A percentile compares a stretch with the other conserved stretches of the same genome.
These are phyloP conservation scores for Hyaloscypha variabilis DNA, from an alignment of 495 filamentous ascomycete genomes.

Conservation along the genomic window DNA sequence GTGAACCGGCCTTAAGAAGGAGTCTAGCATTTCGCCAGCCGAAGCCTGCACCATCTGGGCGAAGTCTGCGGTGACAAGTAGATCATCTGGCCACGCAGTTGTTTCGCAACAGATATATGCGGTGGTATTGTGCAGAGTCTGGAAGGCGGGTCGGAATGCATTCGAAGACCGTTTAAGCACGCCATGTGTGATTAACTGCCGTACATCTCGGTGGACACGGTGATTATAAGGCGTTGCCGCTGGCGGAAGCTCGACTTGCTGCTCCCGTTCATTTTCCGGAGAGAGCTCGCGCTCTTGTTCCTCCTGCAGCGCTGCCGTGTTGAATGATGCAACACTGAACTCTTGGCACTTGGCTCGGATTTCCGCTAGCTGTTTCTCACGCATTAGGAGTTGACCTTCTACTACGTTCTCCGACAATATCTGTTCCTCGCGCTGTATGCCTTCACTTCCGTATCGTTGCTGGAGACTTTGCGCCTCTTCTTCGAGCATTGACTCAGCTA, in stretches of 20 bases:
- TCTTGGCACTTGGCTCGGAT: conserved; percentile 46
- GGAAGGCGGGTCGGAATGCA: too few species aligned
- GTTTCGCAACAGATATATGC: conserved; percentile 35
- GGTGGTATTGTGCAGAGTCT: conserved; percentile 36
- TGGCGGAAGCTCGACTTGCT: conserved; percentile 53
- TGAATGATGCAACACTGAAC: conserved; percentile 41
- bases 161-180: not conserved
- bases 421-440: conserved; percentile 2
- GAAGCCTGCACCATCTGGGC: conserved; percentile 44
- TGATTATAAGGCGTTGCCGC: conserved; percentile 41
- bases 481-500: conserved; percentile 23
- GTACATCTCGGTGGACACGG: conserved; percentile 47
- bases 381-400: not conserved
- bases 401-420: conserved; percentile 1
- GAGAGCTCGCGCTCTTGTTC: conserved; percentile 73
- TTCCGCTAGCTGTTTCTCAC: conserved; percentile 14
- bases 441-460: conserved; percentile 36
- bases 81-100: conserved; percentile 39
- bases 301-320: conserved; percentile 54
- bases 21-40: conserved; percentile 38
- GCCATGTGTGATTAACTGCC: conserved; percentile 8
- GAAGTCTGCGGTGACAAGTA: conserved; percentile 63
- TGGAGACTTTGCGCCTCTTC: conserved; percentile 34
- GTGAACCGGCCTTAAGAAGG: conserved; percentile 58
- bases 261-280: conserved; percentile 63